Conservation (phyloP, 2,329 filamentous ascomycete species). For the Calonectria crousiana region DNA sequence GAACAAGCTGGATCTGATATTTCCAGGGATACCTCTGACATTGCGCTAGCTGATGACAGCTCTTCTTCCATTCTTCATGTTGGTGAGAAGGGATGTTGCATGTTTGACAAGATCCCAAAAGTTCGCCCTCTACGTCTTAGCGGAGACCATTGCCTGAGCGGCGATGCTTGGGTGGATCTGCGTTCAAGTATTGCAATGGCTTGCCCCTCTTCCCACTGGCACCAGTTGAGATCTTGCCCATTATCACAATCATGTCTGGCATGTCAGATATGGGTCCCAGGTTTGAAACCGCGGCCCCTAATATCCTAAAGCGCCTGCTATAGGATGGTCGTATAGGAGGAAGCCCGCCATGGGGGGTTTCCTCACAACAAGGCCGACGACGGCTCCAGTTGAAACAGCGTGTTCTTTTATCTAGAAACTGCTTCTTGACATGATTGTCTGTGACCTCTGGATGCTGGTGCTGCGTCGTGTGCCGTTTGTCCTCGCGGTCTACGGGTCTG, state of each 20-base stretch:
- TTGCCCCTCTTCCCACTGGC: slow-evolving; percentile 79
- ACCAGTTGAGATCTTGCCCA: slow-evolving; percentile 82
- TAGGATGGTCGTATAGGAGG: slow-evolving; percentile 62
- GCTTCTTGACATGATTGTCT: slow-evolving; percentile 74
- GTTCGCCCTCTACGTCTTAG: slow-evolving; percentile 75
- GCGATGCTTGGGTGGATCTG: slow-evolving; percentile 77
- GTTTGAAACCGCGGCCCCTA: slow-evolving; percentile 76
- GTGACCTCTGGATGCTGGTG: slow-evolving; percentile 75
- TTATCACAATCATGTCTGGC: slow-evolving; percentile 82
- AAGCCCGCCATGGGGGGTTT: background rate
- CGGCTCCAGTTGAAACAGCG: slow-evolving; percentile 55
- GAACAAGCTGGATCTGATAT: slow-evolving; percentile 77
- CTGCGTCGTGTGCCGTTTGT: slow-evolving; percentile 67
- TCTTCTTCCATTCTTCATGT: slow-evolving; percentile 79
- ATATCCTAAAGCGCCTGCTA: slow-evolving; percentile 78
- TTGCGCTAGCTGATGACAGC: slow-evolving; percentile 80
- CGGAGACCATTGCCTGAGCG: slow-evolving; percentile 78
- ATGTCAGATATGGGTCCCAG: slow-evolving; percentile 82
- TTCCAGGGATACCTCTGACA: slow-evolving; percentile 75
- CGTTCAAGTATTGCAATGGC: slow-evolving; percentile 73
- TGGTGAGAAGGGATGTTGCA: slow-evolving; percentile 77
- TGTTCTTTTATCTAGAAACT: slow-evolving; percentile 76
- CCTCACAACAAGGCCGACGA: background rate
- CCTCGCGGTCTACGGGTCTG: slow-evolving; percentile 63
- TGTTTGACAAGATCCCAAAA: slow-evolving; percentile 81